Conservation (phyloP, 257 asterid genomes). For the Penstemon davidsonii region DNA sequence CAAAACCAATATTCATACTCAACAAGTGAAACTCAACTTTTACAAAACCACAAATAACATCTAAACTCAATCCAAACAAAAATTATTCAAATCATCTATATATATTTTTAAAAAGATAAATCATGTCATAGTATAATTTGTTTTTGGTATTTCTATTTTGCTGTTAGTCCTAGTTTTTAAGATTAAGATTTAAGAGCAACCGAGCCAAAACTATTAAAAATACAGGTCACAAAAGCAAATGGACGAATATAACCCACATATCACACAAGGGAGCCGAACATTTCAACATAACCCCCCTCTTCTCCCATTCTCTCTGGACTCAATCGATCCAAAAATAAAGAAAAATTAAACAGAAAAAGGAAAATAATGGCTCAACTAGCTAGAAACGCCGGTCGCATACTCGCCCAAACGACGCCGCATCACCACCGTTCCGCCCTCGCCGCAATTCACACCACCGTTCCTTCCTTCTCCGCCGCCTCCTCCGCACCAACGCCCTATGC, state of each 20-base stretch:
- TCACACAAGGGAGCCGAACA: not conserved
- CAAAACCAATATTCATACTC: too few relatives aligned
- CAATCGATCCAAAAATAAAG: not conserved
- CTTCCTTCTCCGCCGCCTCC: conserved; percentile 55
- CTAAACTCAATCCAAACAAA: too few relatives aligned
- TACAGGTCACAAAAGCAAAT: not conserved
- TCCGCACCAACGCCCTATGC: conserved; percentile 69
- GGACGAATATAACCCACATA: not conserved
- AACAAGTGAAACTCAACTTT: too few relatives aligned
- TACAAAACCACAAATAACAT: too few relatives aligned
- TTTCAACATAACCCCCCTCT: not conserved
- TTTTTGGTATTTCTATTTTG: too few relatives aligned
- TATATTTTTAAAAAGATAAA: too few relatives aligned
- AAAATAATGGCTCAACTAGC: conserved; percentile 69
- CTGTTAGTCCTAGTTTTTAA: too few relatives aligned
- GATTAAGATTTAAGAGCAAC: too few relatives aligned
- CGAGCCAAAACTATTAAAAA: too few relatives aligned
- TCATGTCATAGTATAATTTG: too few relatives aligned
- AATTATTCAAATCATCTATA: too few relatives aligned
- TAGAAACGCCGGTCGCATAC: conserved; percentile 55
- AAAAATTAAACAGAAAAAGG: not conserved
- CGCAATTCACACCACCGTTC: conserved; percentile 75
- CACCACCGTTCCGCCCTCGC: conserved; percentile 64
- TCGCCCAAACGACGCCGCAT: conserved; percentile 48
- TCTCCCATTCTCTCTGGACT: not conserved